Conservation (phyloP, 805 yeast species). For the Zygosaccharomyces bailii region DNA sequence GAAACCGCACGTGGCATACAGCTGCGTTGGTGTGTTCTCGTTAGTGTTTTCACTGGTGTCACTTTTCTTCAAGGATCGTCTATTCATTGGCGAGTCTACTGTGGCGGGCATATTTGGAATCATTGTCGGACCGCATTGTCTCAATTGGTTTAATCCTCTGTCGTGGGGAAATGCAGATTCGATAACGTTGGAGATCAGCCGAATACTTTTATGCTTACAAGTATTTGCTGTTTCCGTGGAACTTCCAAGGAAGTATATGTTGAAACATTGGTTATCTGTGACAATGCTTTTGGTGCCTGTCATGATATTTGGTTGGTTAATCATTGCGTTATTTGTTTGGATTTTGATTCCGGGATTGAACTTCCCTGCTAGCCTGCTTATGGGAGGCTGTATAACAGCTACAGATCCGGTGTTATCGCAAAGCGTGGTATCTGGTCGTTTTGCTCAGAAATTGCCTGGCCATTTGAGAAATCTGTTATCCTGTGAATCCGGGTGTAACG, state of each 20-base stretch:
- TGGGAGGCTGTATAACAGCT: conserved; percentile 88
- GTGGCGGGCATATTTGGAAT: conserved; percentile 83
- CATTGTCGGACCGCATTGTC: conserved; percentile 83
- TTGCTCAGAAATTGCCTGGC: conserved; percentile 87
- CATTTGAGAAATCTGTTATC: conserved; percentile 78
- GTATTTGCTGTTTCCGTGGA: conserved; percentile 95
- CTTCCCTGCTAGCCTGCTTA: conserved; percentile 67
- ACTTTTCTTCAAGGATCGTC: conserved; percentile 72
- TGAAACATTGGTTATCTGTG: conserved; percentile 77
- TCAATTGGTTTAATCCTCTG: conserved; percentile 78
- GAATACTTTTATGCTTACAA: conserved; percentile 83
- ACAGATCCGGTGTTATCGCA: conserved; percentile 95
- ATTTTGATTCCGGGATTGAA: conserved; percentile 66
- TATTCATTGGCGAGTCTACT: conserved; percentile 89
- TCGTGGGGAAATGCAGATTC: conserved; percentile 83
- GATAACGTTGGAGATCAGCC: conserved; percentile 76
- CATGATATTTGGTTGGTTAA: conserved; percentile 87
- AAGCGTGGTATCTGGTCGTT: conserved; percentile 88
- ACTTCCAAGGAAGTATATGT: conserved; percentile 84
- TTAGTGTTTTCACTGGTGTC: conserved; percentile 81
- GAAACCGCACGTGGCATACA: conserved; percentile 81
- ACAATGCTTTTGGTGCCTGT: conserved; percentile 73
- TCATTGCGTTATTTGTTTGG: conserved; percentile 78
- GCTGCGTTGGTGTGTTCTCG: conserved; percentile 79
- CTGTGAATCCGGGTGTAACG: conserved; percentile 87